phyloP scores from a whole-genome alignment of 495 filamentous ascomycete genomes.

The Aspergillus sparsus region DNA sequence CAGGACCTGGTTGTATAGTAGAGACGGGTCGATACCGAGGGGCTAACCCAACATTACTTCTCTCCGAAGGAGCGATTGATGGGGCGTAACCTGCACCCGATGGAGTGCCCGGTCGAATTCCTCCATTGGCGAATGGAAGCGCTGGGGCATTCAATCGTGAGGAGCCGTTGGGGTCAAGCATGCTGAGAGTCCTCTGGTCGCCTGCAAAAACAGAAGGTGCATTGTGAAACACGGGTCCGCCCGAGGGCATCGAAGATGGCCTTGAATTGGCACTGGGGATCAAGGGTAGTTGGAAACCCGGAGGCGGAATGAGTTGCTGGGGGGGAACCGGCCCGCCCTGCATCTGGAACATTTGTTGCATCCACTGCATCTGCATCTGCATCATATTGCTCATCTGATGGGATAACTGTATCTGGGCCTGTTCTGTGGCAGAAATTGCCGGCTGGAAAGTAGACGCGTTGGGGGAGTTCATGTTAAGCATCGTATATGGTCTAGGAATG shows the following conservation, averaged over 20 bases:
- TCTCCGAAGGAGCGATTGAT: constrained; percentile 89
- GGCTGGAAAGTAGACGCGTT: constrained; percentile 31
- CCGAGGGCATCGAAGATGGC: constrained; percentile 48
- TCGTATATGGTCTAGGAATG: constrained; percentile 51
- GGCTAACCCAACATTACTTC: constrained; percentile 87
- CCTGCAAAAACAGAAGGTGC: constrained; percentile 24
- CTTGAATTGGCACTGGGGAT: constrained; percentile 30
- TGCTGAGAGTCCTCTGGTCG: constrained; percentile 70
- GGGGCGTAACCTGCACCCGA: constrained; percentile 58
- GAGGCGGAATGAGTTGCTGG: constrained; percentile 24
- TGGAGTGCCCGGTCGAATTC: constrained; percentile 33
- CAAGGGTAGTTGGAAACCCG: constrained; percentile 17
- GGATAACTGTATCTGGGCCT: constrained; percentile 78
- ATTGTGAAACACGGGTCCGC: constrained; percentile 24
- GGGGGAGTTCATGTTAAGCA: constrained; percentile 48
- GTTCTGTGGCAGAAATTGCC: constrained; percentile 59
- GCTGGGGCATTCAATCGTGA: constrained; percentile 49
- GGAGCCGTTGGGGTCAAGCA: constrained; percentile 72
- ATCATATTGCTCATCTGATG: constrained; percentile 89
- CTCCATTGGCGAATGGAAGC: constrained; percentile 34
- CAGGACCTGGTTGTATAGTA: constrained; percentile 37
- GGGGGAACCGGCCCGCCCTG: constrained; percentile 41
- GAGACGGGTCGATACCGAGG: constrained; percentile 93
- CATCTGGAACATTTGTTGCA: constrained; percentile 78
- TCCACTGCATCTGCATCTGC: constrained; percentile 90